Base-by-base conservation (phyloP, 805 yeast species). In the Naumovozyma dairenensis region DNA sequence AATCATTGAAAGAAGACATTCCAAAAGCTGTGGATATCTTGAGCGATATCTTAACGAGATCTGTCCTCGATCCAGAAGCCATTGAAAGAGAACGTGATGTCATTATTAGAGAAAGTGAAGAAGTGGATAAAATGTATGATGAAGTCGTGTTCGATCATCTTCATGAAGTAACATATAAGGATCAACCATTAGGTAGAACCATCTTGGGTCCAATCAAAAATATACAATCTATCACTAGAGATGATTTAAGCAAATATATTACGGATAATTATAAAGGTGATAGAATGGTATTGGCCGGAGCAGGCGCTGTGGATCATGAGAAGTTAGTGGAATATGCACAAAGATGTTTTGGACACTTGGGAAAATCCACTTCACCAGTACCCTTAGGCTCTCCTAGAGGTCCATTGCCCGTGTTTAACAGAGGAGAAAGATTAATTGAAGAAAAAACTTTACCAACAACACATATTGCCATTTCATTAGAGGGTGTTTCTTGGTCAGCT, bases 141-240 rank as follows among this genome's bases (percentile, higher is more conserved):
- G 99, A 92, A 60, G 97, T 92, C 24, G 93, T 92, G 7, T 92
- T 92, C 59, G 99, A 92, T 61, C 94, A 93, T 59, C 65, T 92
- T 35, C 99, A 92, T 62, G 86, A 93, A 30, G 84, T 86, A 21
- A 86, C 94, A 7, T 92, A 74, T 66, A 82, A 74, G 57, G 78
- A 74, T 46, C 97, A 93, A 60, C 93, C 95, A 31, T 68, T 92
- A 41, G 99, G 99, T 18, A 78, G 96, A 63, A 93, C 98, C 6
- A 92, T 92, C 38, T 66, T 92, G 39, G 99, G 99, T 0, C 97
- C 99, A 14, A 72, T 86, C 40, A 82, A 82, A 43, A 80, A 86
- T 59, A 92, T 92, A 51, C 73, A 74, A 55, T 74, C 86, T 24
- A 84, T 92, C 44, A 68, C 79, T 43, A 71, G 84, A 52, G 63